phyloP scores from a whole-genome alignment of 2,329 filamentous ascomycete species.

The Thielaviopsis punctulata region DNA sequence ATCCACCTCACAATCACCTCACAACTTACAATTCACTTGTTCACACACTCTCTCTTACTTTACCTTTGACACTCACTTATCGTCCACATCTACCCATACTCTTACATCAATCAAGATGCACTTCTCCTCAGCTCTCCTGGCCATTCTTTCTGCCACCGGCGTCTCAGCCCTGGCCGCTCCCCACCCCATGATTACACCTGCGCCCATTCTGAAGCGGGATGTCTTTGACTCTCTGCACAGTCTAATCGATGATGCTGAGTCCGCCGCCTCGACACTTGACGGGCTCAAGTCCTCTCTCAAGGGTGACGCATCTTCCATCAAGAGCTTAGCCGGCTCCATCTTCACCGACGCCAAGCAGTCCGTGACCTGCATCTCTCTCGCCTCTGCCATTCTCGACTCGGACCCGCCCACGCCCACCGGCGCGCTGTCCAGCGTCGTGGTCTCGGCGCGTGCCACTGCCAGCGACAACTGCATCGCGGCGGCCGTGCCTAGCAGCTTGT shows the following conservation, averaged over 20 bases:
- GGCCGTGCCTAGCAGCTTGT: conserved; percentile 18
- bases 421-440: conserved; percentile 12
- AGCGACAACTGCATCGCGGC: conserved; percentile 20
- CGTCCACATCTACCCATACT: not conserved
- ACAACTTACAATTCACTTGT: not conserved
- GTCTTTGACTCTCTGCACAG: conserved; percentile 8
- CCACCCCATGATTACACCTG: conserved; percentile 11
- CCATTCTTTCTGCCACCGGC: conserved; percentile 9
- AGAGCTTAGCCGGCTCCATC: not conserved
- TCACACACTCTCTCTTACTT: not conserved
- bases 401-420: conserved; percentile 9
- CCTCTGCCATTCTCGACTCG: conserved; percentile 5
- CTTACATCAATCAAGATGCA: conserved; percentile 9
- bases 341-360: conserved; percentile 8
- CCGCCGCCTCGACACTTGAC: conserved; percentile 1
- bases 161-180: conserved; percentile 11
- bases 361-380: conserved; percentile 8
- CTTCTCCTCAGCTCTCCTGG: conserved; percentile 10
- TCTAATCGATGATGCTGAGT: conserved; percentile 5
- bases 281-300: not conserved
- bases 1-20: not conserved
- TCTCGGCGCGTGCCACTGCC: conserved; percentile 15
- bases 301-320: not conserved
- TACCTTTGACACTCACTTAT: not conserved
- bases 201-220: conserved; percentile 8